Percentiles rank a stretch among this genome's conserved stretches.
These are phyloP conservation scores for Graphilbum fragrans DNA, from an alignment of 2,329 filamentous ascomycete species.

Conservation along the genomic window DNA sequence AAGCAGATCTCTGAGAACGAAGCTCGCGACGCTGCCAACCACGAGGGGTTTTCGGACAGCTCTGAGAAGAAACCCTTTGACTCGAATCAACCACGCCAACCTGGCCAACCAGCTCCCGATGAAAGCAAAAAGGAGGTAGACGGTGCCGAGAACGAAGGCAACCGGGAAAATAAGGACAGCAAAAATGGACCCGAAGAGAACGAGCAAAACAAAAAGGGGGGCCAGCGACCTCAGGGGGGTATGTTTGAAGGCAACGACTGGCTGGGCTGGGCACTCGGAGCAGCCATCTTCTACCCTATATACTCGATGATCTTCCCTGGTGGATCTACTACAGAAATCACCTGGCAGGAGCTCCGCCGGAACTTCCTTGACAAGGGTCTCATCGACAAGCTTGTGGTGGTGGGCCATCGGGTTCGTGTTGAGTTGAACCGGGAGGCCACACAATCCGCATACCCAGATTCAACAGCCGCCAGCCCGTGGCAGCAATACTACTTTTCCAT, in stretches of 20 bases:
- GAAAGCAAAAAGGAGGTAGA: conserved; percentile 4
- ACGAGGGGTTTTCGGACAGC: not conserved
- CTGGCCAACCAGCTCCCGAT: conserved; percentile 10
- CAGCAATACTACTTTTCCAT: conserved; percentile 92
- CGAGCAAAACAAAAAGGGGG: conserved; percentile 3
- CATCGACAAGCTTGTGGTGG: conserved; percentile 82
- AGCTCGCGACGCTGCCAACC: conserved; percentile 6
- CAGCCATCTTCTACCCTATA: conserved; percentile 30
- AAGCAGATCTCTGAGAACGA: conserved; percentile 21
- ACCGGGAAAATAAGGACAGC: conserved; percentile 13
- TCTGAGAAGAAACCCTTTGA: conserved; percentile 10
- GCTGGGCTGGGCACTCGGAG: conserved; percentile 32
- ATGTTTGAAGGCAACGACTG: conserved; percentile 33
- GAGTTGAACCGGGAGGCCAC: conserved; percentile 67
- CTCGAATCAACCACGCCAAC: conserved; percentile 12
- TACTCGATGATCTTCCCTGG: conserved; percentile 28
- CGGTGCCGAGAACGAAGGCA: conserved; percentile 8
- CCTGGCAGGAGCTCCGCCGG: conserved; percentile 91
- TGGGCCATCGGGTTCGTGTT: conserved; percentile 62
- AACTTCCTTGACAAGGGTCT: conserved; percentile 94
- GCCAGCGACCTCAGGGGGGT: conserved; percentile 6
- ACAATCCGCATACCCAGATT: conserved; percentile 62
- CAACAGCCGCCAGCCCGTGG: conserved; percentile 51
- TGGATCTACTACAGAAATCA: conserved; percentile 60
- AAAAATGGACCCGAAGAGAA: conserved; percentile 6